phyloP scores from a whole-genome alignment of 2,329 filamentous ascomycete genomes.

The Colletotrichum sojae region DNA sequence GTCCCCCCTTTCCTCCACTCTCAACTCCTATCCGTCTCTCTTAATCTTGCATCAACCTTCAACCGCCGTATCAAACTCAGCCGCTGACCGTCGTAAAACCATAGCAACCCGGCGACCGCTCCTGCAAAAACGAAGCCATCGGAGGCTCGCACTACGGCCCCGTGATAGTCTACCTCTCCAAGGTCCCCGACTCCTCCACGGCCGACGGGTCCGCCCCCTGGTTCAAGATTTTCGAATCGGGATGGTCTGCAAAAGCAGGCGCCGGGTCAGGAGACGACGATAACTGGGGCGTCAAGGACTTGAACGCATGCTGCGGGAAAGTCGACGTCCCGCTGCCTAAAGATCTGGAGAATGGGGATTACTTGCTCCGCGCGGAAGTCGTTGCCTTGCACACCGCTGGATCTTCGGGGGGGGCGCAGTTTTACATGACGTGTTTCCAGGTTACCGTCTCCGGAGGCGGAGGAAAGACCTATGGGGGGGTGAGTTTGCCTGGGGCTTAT shows the following conservation, averaged over 20 bases:
- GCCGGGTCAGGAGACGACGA: slow-evolving; percentile 59
- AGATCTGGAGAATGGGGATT: slow-evolving; percentile 52
- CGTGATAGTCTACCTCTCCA: slow-evolving; percentile 66
- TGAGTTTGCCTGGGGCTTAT: slow-evolving; percentile 61
- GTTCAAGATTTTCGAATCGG: slow-evolving; percentile 69
- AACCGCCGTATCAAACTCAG: too few species aligned
- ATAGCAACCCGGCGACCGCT: slow-evolving; percentile 63
- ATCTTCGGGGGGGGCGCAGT: slow-evolving; percentile 50
- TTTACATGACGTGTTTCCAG: slow-evolving; percentile 58
- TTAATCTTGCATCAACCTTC: too few species aligned
- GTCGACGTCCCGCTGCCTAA: slow-evolving; percentile 55
- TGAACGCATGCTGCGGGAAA: slow-evolving; percentile 57
- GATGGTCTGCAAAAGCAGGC: slow-evolving; percentile 50
- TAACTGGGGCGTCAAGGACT: slow-evolving; percentile 61
- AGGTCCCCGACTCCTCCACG: slow-evolving; percentile 62
- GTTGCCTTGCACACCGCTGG: slow-evolving; percentile 63
- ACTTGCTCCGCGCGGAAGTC: slow-evolving; percentile 64
- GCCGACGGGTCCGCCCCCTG: slow-evolving; percentile 60
- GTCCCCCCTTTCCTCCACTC: too few species aligned
- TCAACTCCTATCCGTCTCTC: too few species aligned
- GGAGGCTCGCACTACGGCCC: slow-evolving; percentile 69
- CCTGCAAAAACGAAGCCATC: slow-evolving; percentile 63
- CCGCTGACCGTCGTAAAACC: neutral
- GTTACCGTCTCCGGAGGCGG: slow-evolving; percentile 47
- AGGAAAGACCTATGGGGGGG: slow-evolving; percentile 48